Conservation (phyloP, 2,329 filamentous ascomycete species). For the Talaromyces albobiverticillius region DNA sequence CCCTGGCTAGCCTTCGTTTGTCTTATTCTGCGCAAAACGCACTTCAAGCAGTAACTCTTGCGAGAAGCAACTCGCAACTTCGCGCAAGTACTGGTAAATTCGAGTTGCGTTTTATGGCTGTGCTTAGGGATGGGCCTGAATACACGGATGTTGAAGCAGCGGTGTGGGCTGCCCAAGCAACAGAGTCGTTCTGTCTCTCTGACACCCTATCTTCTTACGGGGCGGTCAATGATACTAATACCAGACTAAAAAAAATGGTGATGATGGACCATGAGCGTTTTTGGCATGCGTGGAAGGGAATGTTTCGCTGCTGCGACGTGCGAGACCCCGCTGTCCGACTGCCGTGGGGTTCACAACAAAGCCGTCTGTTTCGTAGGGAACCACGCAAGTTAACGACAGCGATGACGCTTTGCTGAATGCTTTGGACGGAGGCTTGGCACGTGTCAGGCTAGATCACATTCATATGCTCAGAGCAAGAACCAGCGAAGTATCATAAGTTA, state of each 20-base stretch:
- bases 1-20: not conserved
- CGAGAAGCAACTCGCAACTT: not conserved
- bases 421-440: not conserved
- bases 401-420: not conserved
- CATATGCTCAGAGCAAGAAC: not conserved
- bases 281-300: slow-evolving; percentile 11
- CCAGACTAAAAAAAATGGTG: not conserved
- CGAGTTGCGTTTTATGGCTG: too few relatives aligned
- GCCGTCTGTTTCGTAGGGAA: not conserved
- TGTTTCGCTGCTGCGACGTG: slow-evolving; percentile 4
- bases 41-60: not conserved
- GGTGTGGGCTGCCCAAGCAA: slow-evolving; percentile 13
- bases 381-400: not conserved
- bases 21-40: not conserved
- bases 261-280: not conserved
- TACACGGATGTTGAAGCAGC: too few relatives aligned
- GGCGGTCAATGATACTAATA: not conserved
- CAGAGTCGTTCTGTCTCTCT: not conserved
- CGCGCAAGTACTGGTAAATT: not conserved
- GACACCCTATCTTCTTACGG: not conserved
- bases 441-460: too few relatives aligned
- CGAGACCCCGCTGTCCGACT: slow-evolving; percentile 6
- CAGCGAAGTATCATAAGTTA: not conserved
- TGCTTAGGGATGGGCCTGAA: too few relatives aligned
- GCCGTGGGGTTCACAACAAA: slow-evolving; percentile 11